Base-by-base conservation (phyloP, 2,329 filamentous ascomycete genomes). In the Xylaria sp. region DNA sequence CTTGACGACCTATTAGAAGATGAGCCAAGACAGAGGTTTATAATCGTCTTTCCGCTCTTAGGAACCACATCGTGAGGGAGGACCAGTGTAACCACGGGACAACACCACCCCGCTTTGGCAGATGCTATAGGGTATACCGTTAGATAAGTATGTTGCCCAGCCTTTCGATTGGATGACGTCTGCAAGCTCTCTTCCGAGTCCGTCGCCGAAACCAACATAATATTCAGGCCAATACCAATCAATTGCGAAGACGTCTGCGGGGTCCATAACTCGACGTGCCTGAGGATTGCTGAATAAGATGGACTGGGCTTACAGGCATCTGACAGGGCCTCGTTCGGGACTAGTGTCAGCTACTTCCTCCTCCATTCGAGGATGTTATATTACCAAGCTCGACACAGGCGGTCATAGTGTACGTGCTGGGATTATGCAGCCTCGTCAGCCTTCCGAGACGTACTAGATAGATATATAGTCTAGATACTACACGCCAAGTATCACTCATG, bases 31-130 rank as follows among this genome's bases (percentile, higher is more conserved):
- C 32, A 62, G 58, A 63, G 36, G 55, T 43, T 61, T 20, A 48
- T 13, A 30, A 34, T 53, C 43, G 43, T 36, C 41, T 63, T 43
- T 48, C 62, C 45, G 25, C 30, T 32, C 36, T 59, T 39, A 9
- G 41, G 56, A 55, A 28, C 34, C 13, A 58, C 30, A 67, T 57
- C 34, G 30, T 36, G 61, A 60, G 50, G 52, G 30, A 52, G 39
- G 45, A 15, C 52, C 57, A 52, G 58, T 67, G 61, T 57, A 59
- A 67, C 67, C 60, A 43, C 67, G 61, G 65, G 59, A 66, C 50
- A 43, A 39, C 13, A 28, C 32, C 60, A 36, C 63, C 56, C 55
- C 39, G n/a, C n/a, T 36, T 43, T 34, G 30, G 25, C 25, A 30
- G 52, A 25, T 39, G 41, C 43, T 45, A 61, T 53, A 53, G 50